A percentile compares a stretch with the other conserved stretches of the same genome.
Conservation (phyloP, 148 eudicot genomes). For the Pouteria glomerata region DNA sequence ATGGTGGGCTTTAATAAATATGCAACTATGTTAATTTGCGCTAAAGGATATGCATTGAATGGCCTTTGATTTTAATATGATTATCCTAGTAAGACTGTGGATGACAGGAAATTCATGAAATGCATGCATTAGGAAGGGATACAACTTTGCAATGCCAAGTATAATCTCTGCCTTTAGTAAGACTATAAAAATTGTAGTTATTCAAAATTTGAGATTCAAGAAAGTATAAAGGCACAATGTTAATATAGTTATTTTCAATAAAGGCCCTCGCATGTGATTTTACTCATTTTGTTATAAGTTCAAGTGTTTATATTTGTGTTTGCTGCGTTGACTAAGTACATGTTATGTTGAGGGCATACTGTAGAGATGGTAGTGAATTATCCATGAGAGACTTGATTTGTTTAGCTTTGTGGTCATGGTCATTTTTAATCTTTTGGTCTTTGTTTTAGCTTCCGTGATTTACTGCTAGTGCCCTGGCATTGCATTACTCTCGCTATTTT, state of each 20-base stretch:
- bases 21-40: background rate
- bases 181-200: background rate
- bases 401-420: conserved; percentile 91
- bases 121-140: conserved; percentile 2
- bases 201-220: background rate
- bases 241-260: too few species aligned
- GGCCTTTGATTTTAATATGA: too few species aligned
- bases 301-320: background rate
- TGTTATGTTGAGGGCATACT: conserved; percentile 14
- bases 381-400: conserved; percentile 92
- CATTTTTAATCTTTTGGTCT: conserved; percentile 15
- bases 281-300: conserved; percentile 10
- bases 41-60: background rate
- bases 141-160: background rate
- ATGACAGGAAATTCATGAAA: background rate
- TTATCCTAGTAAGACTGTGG: background rate
- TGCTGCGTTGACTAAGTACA: background rate
- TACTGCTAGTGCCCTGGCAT: too few species aligned
- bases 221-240: background rate
- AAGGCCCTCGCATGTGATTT: too few species aligned
- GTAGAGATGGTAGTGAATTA: conserved; percentile 80
- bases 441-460: too few species aligned
- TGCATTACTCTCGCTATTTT: too few species aligned
- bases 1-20: too few species aligned
- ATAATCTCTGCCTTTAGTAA: background rate